phyloP scores from a whole-genome alignment of 495 filamentous ascomycete genomes.

The Trichocladium antarcticum region DNA sequence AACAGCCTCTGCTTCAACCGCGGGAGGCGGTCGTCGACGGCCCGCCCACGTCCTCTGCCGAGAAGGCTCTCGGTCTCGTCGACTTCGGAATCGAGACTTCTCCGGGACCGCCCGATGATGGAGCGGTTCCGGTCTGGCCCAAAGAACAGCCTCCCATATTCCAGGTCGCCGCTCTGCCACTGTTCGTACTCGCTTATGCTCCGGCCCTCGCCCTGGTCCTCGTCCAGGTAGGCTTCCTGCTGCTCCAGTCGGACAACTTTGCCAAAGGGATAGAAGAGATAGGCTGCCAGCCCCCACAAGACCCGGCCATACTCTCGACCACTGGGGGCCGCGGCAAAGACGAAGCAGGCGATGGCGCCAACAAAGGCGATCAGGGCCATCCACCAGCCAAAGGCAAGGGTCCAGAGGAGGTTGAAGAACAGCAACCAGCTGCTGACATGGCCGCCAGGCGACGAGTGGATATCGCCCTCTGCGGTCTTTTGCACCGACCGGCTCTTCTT shows the following conservation, averaged over 20 bases:
- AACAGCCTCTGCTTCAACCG: slow-evolving; percentile 83
- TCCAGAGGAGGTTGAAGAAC: slow-evolving; percentile 84
- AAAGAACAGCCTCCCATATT: slow-evolving; percentile 92
- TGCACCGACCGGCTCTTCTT: slow-evolving; percentile 96
- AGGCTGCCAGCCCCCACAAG: slow-evolving; percentile 71
- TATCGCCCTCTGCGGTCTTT: slow-evolving; percentile 91
- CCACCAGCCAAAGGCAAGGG: slow-evolving; percentile 94
- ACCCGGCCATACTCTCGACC: slow-evolving; percentile 79
- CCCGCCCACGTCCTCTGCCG: slow-evolving; percentile 42
- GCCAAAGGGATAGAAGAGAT: slow-evolving; percentile 92
- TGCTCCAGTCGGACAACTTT: slow-evolving; percentile 87
- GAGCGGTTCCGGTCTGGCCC: slow-evolving; percentile 70
- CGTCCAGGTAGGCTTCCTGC: slow-evolving; percentile 88
- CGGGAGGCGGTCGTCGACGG: slow-evolving; percentile 36
- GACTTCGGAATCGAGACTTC: slow-evolving; percentile 71
- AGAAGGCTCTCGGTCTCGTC: slow-evolving; percentile 86
- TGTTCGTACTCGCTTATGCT: slow-evolving; percentile 99
- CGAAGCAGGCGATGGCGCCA: slow-evolving; percentile 65
- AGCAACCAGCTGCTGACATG: slow-evolving; percentile 72
- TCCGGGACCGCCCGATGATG: slow-evolving; percentile 76
- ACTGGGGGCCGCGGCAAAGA: slow-evolving; percentile 67
- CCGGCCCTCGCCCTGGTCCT: slow-evolving; percentile 97
- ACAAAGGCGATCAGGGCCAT: slow-evolving; percentile 64
- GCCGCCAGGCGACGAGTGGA: slow-evolving; percentile 88
- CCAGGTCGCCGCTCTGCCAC: slow-evolving; percentile 95